Evolutionary conservation across 176 grass and related monocot genomes (phyloP).

Genomic region (Hsuehochloa calcarea): DNA sequence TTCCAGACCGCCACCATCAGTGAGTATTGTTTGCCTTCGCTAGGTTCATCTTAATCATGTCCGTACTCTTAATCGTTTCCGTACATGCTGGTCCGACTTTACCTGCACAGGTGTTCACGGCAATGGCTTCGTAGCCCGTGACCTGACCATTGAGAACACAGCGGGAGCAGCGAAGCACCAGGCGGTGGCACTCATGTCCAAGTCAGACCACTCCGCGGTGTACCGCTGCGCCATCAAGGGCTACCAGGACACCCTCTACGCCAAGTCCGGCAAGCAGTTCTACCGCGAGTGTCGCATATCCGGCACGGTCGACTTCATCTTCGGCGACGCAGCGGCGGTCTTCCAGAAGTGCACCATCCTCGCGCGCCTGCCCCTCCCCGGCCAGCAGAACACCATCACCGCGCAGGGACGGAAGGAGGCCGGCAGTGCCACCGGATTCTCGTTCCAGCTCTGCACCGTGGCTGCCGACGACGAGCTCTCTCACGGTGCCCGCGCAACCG

Average conservation of each 20-base stretch:
- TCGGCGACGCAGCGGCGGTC: conserved; percentile 55
- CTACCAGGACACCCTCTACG: conserved; percentile 73
- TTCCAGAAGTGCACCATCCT: conserved; percentile 60
- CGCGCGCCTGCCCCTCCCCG: conserved; percentile 18
- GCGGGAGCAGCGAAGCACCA: conserved; percentile 76
- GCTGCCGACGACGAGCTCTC: conserved; percentile 12
- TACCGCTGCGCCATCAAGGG: conserved; percentile 73
- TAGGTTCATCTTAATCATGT: too few species aligned
- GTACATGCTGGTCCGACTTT: not conserved
- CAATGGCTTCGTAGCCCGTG: conserved; percentile 51
- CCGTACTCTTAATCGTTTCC: too few species aligned
- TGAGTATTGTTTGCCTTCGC: conserved; percentile 8
- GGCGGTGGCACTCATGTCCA: conserved; percentile 77
- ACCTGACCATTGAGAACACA: conserved; percentile 81
- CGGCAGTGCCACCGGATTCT: conserved; percentile 2
- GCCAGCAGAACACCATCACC: conserved; percentile 40
- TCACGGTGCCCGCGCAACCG: not conserved
- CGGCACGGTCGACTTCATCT: conserved; percentile 62
- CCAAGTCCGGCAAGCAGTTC: conserved; percentile 54
- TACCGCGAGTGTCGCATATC: conserved; percentile 61
- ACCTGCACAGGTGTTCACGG: conserved; percentile 33
- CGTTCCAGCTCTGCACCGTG: conserved; percentile 39
- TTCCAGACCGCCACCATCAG: conserved; percentile 61
- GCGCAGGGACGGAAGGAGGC: conserved; percentile 46
- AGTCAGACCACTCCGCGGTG: conserved; percentile 59